phyloP scores from a whole-genome alignment of 129 eudicot species.

The Flaveria ramosissima region DNA sequence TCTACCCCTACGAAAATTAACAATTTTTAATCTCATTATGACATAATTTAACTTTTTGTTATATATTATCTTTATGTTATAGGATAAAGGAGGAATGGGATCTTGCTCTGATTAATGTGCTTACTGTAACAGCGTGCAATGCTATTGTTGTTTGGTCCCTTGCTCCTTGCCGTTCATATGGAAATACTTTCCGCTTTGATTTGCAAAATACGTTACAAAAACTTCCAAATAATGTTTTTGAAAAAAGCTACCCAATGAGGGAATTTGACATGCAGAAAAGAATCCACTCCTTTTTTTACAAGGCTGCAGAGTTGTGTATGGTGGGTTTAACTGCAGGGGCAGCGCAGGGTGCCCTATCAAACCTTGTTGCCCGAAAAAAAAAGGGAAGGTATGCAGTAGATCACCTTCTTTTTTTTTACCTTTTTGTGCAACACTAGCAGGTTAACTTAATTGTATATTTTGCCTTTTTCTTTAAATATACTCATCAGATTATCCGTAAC shows the following conservation, averaged over 20 bases:
- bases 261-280: constrained; percentile 92
- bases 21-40: neutral
- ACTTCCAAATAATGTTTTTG: constrained; percentile 92
- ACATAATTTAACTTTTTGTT: neutral
- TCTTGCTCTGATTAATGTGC: constrained; percentile 91
- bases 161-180: constrained; percentile 97
- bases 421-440: neutral
- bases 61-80: neutral
- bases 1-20: neutral
- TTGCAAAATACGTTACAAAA: constrained; percentile 90
- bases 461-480: neutral
- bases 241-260: constrained; percentile 80
- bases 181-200: constrained; percentile 86
- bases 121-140: constrained; percentile 92
- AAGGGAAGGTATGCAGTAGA: constrained; percentile 60
- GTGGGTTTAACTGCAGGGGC: constrained; percentile 94
- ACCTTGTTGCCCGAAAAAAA: constrained; percentile 67
- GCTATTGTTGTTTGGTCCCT: constrained; percentile 90
- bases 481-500: constrained; percentile 74
- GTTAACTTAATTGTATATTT: neutral
- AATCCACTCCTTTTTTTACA: constrained; percentile 81
- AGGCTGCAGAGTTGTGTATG: constrained; percentile 93
- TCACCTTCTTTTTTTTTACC: neutral
- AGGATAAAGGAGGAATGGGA: constrained; percentile 98
- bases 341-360: constrained; percentile 79